Percentiles rank a stretch among this genome's conserved stretches.
These are phyloP conservation scores for Vinca minor DNA, from an alignment of 257 asterid species.

Conservation along the genomic window DNA sequence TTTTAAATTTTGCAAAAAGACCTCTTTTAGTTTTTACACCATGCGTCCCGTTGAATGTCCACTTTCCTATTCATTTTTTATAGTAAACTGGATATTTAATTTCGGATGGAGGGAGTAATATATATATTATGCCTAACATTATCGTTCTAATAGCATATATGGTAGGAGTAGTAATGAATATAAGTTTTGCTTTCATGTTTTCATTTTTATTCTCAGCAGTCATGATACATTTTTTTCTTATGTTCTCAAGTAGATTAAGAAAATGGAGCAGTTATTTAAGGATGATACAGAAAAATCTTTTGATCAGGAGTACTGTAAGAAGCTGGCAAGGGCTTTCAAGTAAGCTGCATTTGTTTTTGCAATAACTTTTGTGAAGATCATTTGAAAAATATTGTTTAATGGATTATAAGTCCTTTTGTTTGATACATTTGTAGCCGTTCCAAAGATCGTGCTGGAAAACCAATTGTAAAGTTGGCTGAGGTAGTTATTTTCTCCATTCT, in stretches of 20 bases:
- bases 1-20: no score
- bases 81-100: no score
- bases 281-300: constrained; percentile 30
- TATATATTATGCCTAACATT: no score
- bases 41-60: no score
- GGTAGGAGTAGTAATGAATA: no score
- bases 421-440: constrained; percentile 48
- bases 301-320: constrained; percentile 49
- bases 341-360: constrained; percentile 22
- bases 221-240: neutral
- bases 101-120: no score
- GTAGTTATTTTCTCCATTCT: constrained; percentile 28
- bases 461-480: constrained; percentile 73
- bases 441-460: constrained; percentile 85
- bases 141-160: no score
- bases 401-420: constrained; percentile 5
- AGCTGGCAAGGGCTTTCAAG: constrained; percentile 58
- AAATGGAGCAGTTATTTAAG: constrained; percentile 44
- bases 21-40: no score
- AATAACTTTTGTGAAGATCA: neutral
- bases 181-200: neutral
- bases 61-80: no score
- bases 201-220: neutral
- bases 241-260: constrained; percentile 37
- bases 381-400: neutral